phyloP scores from a whole-genome alignment of 192 early-diverging fungal genomes.

The Phlyctochytrium bullatum region DNA sequence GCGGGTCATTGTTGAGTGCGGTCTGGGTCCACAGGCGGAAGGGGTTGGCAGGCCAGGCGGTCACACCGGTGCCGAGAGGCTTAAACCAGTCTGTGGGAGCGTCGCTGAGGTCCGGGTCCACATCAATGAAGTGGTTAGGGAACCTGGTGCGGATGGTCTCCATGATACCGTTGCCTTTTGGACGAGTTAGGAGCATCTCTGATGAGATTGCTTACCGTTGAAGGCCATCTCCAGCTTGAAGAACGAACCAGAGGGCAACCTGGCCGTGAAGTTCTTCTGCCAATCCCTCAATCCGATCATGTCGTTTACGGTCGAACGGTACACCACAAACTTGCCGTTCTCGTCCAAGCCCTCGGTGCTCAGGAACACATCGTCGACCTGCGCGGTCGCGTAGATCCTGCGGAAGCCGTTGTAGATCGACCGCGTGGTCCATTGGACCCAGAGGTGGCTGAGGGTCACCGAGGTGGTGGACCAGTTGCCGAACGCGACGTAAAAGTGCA shows the following conservation, averaged over 20 bases:
- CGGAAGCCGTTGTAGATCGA: slow-evolving; percentile 45
- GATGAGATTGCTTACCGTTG: slow-evolving; percentile 26
- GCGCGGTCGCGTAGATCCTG: slow-evolving; percentile 40
- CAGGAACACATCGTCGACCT: slow-evolving; percentile 31
- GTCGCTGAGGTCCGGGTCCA: slow-evolving; percentile 24
- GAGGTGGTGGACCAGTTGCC: slow-evolving; percentile 45
- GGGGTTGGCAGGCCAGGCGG: slow-evolving; percentile 29
- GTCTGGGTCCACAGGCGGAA: background rate
- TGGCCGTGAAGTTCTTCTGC: slow-evolving; percentile 33
- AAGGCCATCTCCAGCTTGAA: slow-evolving; percentile 31
- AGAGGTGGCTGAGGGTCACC: slow-evolving; percentile 36
- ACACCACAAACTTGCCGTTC: slow-evolving; percentile 13
- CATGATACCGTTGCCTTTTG: slow-evolving; percentile 36
- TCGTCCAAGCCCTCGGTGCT: slow-evolving; percentile 13
- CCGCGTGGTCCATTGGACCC: slow-evolving; percentile 46
- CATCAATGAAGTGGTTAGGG: slow-evolving; percentile 6
- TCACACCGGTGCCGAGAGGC: slow-evolving; percentile 37
- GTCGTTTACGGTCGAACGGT: slow-evolving; percentile 29
- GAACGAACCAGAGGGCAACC: slow-evolving; percentile 9
- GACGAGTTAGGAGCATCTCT: background rate
- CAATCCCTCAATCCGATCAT: slow-evolving; percentile 27
- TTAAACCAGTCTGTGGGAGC: slow-evolving; percentile 29
- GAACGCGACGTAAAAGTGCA: slow-evolving; percentile 45
- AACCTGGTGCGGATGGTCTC: background rate
- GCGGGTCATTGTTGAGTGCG: slow-evolving; percentile 3